Evolutionary conservation across 306 rosid genomes (phyloP), one percentile per base, ranked within the genome.

Genomic region (Vigna hirtella): DNA sequence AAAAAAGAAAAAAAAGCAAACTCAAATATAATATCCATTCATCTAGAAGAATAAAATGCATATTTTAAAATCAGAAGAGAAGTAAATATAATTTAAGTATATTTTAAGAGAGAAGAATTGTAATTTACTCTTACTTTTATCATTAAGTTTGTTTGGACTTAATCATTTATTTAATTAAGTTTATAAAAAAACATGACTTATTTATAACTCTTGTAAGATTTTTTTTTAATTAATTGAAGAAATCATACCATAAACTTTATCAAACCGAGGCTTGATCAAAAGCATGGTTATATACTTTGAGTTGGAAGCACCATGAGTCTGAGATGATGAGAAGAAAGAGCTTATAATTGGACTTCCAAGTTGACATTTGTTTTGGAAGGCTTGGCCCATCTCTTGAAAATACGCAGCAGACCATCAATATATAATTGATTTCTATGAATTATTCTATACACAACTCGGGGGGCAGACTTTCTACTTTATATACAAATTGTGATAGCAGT

Each of bases 381-480:
- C 81, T 24, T 58, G 74, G 77, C 68, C 80, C 63, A 59, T 45
- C 32, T 69, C 51, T 79, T 50, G 72, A 70, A 79, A 77, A 80
- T 26, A 22, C 47, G 69, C 14, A 48, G 58, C 58, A 26, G 28
- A 15, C 26, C 12, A 40, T 34, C 40, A 34, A 24, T 47, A 34
- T 48, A 52, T 81, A 45, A 79, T 77, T 52, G 56, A 52, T 76
- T 83, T 88, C 42, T 36, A 81, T 65, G 24, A 62, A 51, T 62
- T 66, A 34, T 74, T 22, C 48, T 59, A 59, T 74, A 65, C 15
- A 13, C 16, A 57, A 57, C 26, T 56, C n/a, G 5, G 32, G 40
- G 3, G 56, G 76, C 66, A 76, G 63, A 77, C 86, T 76, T 83
- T 88, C 82, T 84, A 78, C 85, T 76, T 73, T 18, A 76, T 45